Evolutionary conservation across 2,329 filamentous ascomycete species (phyloP), one percentile per base, ranked within the genome.

Genomic region (Trichoderma atroviride): DNA sequence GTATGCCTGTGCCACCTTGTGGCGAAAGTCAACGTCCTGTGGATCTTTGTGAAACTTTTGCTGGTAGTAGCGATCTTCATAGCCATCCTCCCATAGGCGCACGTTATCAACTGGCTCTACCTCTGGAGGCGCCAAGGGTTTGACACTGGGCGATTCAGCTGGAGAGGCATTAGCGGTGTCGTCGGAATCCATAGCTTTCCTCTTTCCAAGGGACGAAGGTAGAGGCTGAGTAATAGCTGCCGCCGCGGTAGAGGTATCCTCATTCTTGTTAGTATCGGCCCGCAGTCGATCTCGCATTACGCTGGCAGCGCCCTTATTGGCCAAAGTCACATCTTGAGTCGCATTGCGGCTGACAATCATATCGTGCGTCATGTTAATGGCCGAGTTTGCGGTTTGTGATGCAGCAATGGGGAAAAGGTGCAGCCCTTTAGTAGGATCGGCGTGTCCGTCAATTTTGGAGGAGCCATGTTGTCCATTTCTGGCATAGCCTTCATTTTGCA

Each of bases 231-330:
- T 59, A 27, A 58, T 61, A 27, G 72, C 72, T 13, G 70, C 71
- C 13, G 72, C 67, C 4, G 73, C 70, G 13, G 72, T 67, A 2
- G 72, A 24, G 5, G 72, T n/a, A 9, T 24, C 70, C 65, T 78
- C 63, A 3, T 37, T 43, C 29, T 67, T 37, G 55, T n/a, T 24
- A n/a, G 63, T 35, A 29, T 78, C 74, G 5, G 74, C 83, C 76
- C 94, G 87, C 68, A 97, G 85, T 75, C 92, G 89, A 74, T 91
- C 91, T 80, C 96, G 96, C 63, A 99, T 82, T 24, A 91, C 91
- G 71, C 93, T 94, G 37, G 96, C 96, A 29, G 96, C 96, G 75
- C 93, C 97, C 81, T 97, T 97, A 82, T 99, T 99, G 67, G 94
- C 93, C 67, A 88, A 83, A 72, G 93, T 95, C 35, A 92, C 89